Evolutionary conservation across 2,329 filamentous ascomycete genomes (phyloP), one percentile per base, ranked within the genome.

Genomic region (Nemania abortiva): DNA sequence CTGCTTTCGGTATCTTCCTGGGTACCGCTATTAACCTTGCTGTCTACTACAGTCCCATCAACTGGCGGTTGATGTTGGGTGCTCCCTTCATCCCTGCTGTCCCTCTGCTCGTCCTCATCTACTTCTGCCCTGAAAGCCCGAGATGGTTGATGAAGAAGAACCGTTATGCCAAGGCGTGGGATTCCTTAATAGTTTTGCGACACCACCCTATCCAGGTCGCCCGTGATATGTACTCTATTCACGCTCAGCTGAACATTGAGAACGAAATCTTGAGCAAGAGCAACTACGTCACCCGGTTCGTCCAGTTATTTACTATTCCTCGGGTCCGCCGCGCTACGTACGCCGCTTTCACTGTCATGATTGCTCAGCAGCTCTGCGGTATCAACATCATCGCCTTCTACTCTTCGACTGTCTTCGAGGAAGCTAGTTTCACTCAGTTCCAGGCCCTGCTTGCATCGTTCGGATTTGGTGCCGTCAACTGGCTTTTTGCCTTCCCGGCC

Each of bases 311-410:
- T 75, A 91, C 89, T 11, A 86, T 93, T 65, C 90, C 91, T 1
- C 87, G 91, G 55, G 84, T 92, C 11, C 87, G 90, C 15, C 87
- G 91, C 49, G 94, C 94, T 2, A 95, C 90, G 3, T 84, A 92
- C 34, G 93, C 93, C 6, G 91, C 92, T 0, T 92, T 90, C 72
- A 89, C 89, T 1, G 92, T 95, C 73, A 97, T 97, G 93, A 89
- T 92, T 74, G 89, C 89, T 0, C 90, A 92, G 79, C 90, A 92
- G 78, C 90, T 92, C 86, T 91, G 89, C 74, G 87, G 81, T 60
- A 86, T 92, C 79, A 92, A 93, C 77, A 91, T 93, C 65, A 91
- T 94, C 64, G 90, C 91, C 0, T 94, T 94, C 79, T 94, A 94
- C 79, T 91, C 88, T 0, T 90, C 89, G 0, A 90, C 89, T 5